Base-by-base conservation (phyloP, 331 rosid genomes). In the Quercus phellos region DNA sequence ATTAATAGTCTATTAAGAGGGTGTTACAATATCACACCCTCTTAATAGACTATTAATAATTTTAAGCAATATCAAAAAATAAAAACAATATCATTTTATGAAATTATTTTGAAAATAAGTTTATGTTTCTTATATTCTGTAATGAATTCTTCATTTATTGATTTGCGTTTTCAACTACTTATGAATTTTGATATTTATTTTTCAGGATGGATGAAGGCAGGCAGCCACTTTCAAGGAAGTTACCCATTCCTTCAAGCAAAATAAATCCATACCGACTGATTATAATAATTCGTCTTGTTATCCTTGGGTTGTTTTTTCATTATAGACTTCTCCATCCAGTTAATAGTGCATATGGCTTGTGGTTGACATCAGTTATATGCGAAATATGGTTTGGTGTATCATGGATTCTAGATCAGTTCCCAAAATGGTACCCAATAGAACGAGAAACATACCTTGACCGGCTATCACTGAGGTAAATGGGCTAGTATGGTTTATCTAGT, bases 181-280 rank as follows among this genome's bases (percentile, higher is more conserved):
- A 83, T 70, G 24, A 74, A 9, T 22, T 63, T 75, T 66, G 53
- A 19, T 51, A 35, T 83, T 4, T 78, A n/a, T 51, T 51, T 61
- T 66, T 78, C 90, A 95, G 99, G 98, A 95, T 95, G 99, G 99
- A 95, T 72, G 99, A 95, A 89, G 99, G 96, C 71, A 85, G 98
- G 84, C 97, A 95, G 75, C 99, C 99, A 18, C 92, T 95, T 27
- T 95, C 99, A 34, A 89, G 99, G 75, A 95, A 93, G 83, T 18
- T 87, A 42, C 96, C 99, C 14, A 72, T 95, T 60, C 77, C 94
- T 77, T 95, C 99, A 26, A 95, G 97, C 99, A 93, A 85, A 90
- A 93, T 95, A 84, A 95, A 93, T 76, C 99, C 99, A 11, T 95
- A 95, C 89, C 89, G 99, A 84, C 84, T 95, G 88, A 82, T 95